A percentile compares a stretch with the other conserved stretches of the same genome.
phyloP scores from a whole-genome alignment of 2,329 filamentous ascomycete genomes.

The Aotearoamyces nothofagi region DNA sequence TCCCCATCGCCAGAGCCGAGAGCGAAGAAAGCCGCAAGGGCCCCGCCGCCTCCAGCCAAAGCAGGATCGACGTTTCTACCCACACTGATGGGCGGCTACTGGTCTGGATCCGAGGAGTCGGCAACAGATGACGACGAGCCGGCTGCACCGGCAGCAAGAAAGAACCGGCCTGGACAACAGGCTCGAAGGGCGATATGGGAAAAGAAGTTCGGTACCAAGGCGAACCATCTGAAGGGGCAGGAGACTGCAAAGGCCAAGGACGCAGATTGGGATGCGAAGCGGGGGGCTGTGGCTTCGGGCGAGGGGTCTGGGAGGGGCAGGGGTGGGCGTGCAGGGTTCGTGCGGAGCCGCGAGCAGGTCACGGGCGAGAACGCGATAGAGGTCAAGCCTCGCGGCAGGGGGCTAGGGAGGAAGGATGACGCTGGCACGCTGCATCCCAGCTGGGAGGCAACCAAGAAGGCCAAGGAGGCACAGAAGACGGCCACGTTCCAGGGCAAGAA shows the following conservation, averaged over 20 bases:
- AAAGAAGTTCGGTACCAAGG: conserved; percentile 60
- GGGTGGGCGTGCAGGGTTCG: conserved; percentile 5
- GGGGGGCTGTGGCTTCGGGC: conserved; percentile 27
- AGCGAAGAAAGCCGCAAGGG: conserved; percentile 9
- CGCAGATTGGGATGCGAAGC: conserved; percentile 41
- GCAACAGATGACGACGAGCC: conserved; percentile 50
- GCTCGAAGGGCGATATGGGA: conserved; percentile 69
- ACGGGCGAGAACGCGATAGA: conserved; percentile 14
- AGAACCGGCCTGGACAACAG: conserved; percentile 63
- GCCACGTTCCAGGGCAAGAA: conserved; percentile 40
- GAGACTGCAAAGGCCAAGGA: conserved; percentile 18
- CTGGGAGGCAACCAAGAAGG: conserved; percentile 41
- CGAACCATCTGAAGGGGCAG: conserved; percentile 23
- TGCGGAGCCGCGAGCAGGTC: conserved; percentile 4
- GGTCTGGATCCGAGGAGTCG: conserved; percentile 55
- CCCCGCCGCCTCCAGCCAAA: conserved; percentile 5
- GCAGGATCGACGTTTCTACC: conserved; percentile 49
- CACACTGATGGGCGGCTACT: conserved; percentile 64
- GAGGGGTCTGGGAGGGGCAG: conserved; percentile 5
- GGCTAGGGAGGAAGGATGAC: conserved; percentile 28
- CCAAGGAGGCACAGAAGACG: conserved; percentile 38
- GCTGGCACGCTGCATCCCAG: conserved; percentile 39
- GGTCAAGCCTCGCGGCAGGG: conserved; percentile 14
- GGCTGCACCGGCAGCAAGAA: conserved; percentile 39
- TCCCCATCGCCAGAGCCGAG: conserved; percentile 5